A percentile compares a stretch with the other conserved stretches of the same genome.
Conservation (phyloP, 1,284 basidiomycete genomes). For the Bondarzewia mesenterica region DNA sequence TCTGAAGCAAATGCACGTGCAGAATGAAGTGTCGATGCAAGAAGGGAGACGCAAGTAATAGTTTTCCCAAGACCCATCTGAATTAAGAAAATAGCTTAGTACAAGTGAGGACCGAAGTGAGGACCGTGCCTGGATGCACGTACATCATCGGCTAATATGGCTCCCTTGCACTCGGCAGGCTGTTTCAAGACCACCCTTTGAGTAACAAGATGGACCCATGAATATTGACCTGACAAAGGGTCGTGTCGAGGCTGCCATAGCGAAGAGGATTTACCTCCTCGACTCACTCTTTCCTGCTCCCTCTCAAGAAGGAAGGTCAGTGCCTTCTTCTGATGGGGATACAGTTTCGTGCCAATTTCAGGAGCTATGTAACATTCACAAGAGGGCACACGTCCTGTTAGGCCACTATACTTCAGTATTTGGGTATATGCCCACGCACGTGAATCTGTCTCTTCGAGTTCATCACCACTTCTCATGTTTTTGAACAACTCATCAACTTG, state of each 20-base stretch:
- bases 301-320: slow-evolving; percentile 94
- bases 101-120: slow-evolving; percentile 9
- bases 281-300: slow-evolving; percentile 62
- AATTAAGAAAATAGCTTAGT: slow-evolving; percentile 3
- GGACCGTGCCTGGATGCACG: slow-evolving; percentile 24
- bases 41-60: slow-evolving; percentile 86
- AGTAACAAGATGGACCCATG: slow-evolving; percentile 85
- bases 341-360: slow-evolving; percentile 85
- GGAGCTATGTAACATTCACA: slow-evolving; percentile 34
- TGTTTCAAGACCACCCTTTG: slow-evolving; percentile 62
- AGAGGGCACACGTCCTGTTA: not conserved
- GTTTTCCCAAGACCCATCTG: slow-evolving; percentile 99
- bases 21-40: slow-evolving; percentile 76
- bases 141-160: slow-evolving; percentile 92
- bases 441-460: slow-evolving; percentile 80
- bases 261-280: slow-evolving; percentile 55
- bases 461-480: slow-evolving; percentile 79
- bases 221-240: slow-evolving; percentile 35
- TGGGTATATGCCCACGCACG: slow-evolving; percentile 36
- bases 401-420: not conserved
- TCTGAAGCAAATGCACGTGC: slow-evolving; percentile 63
- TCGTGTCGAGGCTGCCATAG: slow-evolving; percentile 68
- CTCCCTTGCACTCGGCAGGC: slow-evolving; percentile 77
- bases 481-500: slow-evolving; percentile 95
- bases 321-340: slow-evolving; percentile 98